Base-by-base conservation (phyloP, 768 basidiomycete species). In the Boletus subparvulus region DNA sequence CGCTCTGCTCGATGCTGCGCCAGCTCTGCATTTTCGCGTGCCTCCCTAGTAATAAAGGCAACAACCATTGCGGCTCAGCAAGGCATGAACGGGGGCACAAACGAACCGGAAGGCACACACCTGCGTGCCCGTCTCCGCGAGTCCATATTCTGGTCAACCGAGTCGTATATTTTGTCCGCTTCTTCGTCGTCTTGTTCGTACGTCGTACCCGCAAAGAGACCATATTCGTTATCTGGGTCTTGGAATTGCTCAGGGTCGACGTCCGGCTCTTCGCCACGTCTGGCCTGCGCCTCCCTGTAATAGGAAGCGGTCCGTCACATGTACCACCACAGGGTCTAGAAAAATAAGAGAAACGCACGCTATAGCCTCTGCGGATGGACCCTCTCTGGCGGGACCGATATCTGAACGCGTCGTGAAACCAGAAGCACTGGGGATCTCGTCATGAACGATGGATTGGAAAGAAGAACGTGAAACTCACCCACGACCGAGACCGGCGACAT, bases 121-220 rank as follows among this genome's bases (percentile, higher is more conserved):
- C 92, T 86, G 60, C 90, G 83, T 46, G 82, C 80, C 68, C 83
- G 83, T 65, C 97, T 76, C 59, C 97, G 78, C 40, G 87, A 80
- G 69, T 98, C 96, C 90, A 99, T 95, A 30, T 85, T 85, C 42
- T 83, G 79, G 65, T 98, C 95, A 1, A 98, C 95, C n/a, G 77
- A 65, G 26, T 97, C 96, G 69, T 96, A 99, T 50, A 97, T 97
- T 68, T 82, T 83, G 72, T 98, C 96, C 0, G 96, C 97, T 71
- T 98, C 97, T 63, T 98, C 95, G 59, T 99, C 97, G 61, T 98
- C 97, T 54, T 90, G 88, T 70, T 99, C 95, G 69, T 99, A 98
- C 0, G 92, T 92, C 10, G 90, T 95, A 13, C 95, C 94, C 5
- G 94, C 92, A 68, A 99, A 98, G 7, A 98, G 80, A 26, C 96